Evolutionary conservation across 2,329 filamentous ascomycete species (phyloP), one percentile per base, ranked within the genome.

Genomic region (Zymoseptoria passerinii): DNA sequence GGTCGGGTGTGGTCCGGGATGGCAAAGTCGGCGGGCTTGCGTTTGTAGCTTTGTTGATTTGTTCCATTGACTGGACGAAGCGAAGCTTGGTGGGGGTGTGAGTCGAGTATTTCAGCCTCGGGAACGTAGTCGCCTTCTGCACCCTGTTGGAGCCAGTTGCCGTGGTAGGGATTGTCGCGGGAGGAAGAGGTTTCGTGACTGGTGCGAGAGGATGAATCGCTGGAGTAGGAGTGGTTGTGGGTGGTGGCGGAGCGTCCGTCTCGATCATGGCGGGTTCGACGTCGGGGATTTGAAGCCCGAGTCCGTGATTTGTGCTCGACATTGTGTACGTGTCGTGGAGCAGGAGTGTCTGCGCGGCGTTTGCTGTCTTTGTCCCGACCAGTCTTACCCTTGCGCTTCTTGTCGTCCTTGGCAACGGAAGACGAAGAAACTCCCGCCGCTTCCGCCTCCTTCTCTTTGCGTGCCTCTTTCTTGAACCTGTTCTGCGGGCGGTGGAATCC

Each of bases 401-500:
- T 50, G 28, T 54, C 49, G 28, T 28, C 35, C 49, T 44, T 29
- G n/a, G 23, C 40, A 28, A 27, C 50, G n/a, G 23, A 18, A 28
- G 50, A 27, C 7, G 50, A 52, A 27, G 50, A 27, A 29, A 28
- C 57, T 53, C 56, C 40, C 35, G 51, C 57, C 20, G 59, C 54
- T 28, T 23, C 40, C 35, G 52, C 27, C n/a, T 52, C 56, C 44
- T 57, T 62, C 59, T 59, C 57, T 35, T 55, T 56, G 20, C 49
- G 50, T 53, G 54, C 48, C 50, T 52, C 16, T 23, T 19, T 61
- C 52, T 53, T 60, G 44, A 57, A 59, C 48, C 63, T 62, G 53
- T 65, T 67, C 27, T 60, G 61, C 28, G 58, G 58, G 44, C 63
- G 61, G 58, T 65, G 63, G 16, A 63, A 64, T 28, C 55, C 56